Evolutionary conservation across 768 basidiomycete genomes (phyloP).

Genomic region (Polyporus arcularius): DNA sequence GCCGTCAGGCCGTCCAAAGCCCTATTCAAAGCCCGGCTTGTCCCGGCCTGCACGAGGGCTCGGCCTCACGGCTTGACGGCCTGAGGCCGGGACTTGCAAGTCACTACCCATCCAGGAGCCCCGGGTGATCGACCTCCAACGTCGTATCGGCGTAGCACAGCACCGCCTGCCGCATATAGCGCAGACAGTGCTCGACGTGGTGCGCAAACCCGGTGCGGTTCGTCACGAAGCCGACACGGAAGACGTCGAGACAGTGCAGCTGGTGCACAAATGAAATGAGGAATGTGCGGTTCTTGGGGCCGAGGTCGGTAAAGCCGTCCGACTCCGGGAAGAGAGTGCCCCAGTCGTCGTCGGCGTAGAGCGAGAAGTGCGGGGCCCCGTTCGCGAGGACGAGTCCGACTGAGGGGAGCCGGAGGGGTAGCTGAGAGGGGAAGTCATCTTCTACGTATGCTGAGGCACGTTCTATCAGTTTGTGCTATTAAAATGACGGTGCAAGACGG

Average conservation of each 20-base stretch:
- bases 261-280: constrained; percentile 29
- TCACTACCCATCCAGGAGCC: constrained; percentile 1
- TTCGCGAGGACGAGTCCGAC: constrained; percentile 32
- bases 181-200: constrained; percentile 31
- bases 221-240: constrained; percentile 24
- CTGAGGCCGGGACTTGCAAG: too few relatives aligned
- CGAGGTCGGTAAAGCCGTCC: constrained; percentile 13
- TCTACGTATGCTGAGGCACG: constrained; percentile 29
- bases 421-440: constrained; percentile 31
- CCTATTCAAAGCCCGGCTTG: too few relatives aligned
- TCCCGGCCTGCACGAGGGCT: too few relatives aligned
- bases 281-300: constrained; percentile 20
- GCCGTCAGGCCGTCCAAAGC: too few relatives aligned
- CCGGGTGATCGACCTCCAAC: constrained; percentile 23
- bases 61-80: too few relatives aligned
- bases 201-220: constrained; percentile 10
- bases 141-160: constrained; percentile 32
- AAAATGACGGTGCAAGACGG: too few relatives aligned
- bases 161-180: constrained; percentile 28
- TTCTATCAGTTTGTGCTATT: too few relatives aligned
- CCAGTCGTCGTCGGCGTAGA: constrained; percentile 39
- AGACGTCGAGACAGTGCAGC: constrained; percentile 31
- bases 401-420: constrained; percentile 31
- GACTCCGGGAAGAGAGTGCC: constrained; percentile 31
- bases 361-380: constrained; percentile 31